These are phyloP conservation scores for Russula compacta DNA, from an alignment of 768 basidiomycete genomes.

Conservation along the genomic window DNA sequence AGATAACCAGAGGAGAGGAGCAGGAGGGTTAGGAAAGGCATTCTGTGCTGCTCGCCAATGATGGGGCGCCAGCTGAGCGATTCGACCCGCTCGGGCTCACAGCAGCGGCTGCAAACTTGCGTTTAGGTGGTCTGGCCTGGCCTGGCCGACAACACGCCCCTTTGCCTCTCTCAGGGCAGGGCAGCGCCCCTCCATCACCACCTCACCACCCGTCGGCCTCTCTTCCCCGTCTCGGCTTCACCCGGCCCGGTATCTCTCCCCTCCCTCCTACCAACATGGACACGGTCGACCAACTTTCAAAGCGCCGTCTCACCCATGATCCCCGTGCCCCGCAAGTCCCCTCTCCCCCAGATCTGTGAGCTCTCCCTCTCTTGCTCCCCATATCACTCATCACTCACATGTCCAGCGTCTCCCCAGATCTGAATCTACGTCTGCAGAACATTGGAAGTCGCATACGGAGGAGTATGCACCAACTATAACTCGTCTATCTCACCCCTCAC, in stretches of 20 bases:
- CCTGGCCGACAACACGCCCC: conserved; percentile 9
- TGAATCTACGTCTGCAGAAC: conserved; percentile 45
- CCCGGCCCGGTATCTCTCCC: neutral
- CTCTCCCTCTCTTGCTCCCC: neutral
- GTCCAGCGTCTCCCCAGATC: conserved; percentile 38
- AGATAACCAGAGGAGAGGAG: conserved; percentile 17
- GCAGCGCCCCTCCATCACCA: neutral
- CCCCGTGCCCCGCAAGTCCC: neutral
- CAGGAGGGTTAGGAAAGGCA: conserved; percentile 18
- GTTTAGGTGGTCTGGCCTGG: neutral
- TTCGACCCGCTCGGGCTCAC: neutral
- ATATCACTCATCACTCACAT: neutral
- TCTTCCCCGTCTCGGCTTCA: neutral
- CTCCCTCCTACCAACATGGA: neutral
- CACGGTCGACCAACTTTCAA: neutral
- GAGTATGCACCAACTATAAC: conserved; percentile 33
- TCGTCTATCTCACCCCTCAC: conserved; percentile 19
- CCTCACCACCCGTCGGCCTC: neutral
- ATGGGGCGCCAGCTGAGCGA: neutral
- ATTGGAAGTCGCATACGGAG: conserved; percentile 52
- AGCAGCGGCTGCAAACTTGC: neutral
- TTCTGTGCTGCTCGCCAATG: neutral
- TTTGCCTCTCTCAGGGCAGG: neutral
- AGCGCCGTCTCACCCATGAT: conserved; percentile 6
- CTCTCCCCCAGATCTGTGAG: conserved; percentile 8